phyloP scores from a whole-genome alignment of 2,329 filamentous ascomycete genomes.

The Colletotrichum destructivum region DNA sequence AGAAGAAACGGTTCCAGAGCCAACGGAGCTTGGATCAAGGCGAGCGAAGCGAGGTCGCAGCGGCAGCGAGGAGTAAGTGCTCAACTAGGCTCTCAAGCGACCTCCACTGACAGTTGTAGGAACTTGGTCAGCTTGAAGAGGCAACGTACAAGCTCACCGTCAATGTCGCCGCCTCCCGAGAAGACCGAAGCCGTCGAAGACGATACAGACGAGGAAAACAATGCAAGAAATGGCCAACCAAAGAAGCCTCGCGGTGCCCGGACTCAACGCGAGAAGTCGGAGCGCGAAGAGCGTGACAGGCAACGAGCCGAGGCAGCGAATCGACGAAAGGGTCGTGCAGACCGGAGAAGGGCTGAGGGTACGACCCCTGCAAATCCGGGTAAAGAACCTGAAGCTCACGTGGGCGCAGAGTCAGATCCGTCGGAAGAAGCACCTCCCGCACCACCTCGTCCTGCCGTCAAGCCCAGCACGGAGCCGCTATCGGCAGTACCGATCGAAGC shows the following conservation, averaged over 20 bases:
- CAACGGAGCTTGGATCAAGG: constrained; percentile 67
- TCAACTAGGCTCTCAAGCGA: background rate
- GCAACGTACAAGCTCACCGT: constrained; percentile 85
- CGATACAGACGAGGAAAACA: constrained; percentile 81
- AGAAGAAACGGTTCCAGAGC: constrained; percentile 75
- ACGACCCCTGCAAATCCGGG: constrained; percentile 50
- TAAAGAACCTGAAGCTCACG: constrained; percentile 54
- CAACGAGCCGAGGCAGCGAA: constrained; percentile 81
- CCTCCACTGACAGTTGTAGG: constrained; percentile 60
- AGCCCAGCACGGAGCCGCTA: constrained; percentile 48
- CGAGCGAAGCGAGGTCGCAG: constrained; percentile 88
- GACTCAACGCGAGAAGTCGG: constrained; percentile 73
- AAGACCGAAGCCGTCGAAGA: constrained; percentile 65
- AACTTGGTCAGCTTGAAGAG: constrained; percentile 82
- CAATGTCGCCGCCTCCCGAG: constrained; percentile 72
- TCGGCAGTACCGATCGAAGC: constrained; percentile 50
- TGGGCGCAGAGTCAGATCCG: constrained; percentile 76
- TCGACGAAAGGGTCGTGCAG: constrained; percentile 86
- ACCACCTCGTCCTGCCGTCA: constrained; percentile 47
- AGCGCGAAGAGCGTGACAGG: constrained; percentile 82
- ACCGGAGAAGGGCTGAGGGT: constrained; percentile 87
- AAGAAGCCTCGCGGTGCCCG: constrained; percentile 76
- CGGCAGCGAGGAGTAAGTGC: constrained; percentile 92
- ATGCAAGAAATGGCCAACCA: constrained; percentile 62
- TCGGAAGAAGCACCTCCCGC: constrained; percentile 77